phyloP scores from a whole-genome alignment of 1,284 basidiomycete genomes.

The Neolentinus lepideus region DNA sequence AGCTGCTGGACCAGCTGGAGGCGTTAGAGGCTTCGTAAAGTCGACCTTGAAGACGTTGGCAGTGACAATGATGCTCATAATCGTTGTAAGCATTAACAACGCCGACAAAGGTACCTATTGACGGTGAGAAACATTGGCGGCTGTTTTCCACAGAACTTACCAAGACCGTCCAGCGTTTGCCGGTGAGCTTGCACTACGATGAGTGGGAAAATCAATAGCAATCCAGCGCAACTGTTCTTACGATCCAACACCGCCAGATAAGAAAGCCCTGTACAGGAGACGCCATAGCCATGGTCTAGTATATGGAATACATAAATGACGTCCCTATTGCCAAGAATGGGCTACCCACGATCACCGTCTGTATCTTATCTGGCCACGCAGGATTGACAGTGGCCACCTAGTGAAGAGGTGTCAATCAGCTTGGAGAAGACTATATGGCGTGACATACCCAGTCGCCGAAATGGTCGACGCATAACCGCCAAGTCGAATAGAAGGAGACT shows the following conservation, averaged over 20 bases:
- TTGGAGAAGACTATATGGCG: not conserved
- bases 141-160: conserved; percentile 7
- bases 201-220: not conserved
- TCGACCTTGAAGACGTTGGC: not conserved
- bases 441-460: conserved; percentile 18
- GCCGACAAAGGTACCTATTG: not conserved
- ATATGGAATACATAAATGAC: not conserved
- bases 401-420: not conserved
- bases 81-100: not conserved
- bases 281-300: conserved; percentile 13
- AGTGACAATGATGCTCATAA: not conserved
- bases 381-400: conserved; percentile 14
- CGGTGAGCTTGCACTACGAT: conserved; percentile 13
- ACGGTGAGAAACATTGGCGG: too few species aligned
- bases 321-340: not conserved
- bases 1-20: not conserved
- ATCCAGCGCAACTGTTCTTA: conserved; percentile 9
- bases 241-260: conserved; percentile 24
- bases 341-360: conserved; percentile 18
- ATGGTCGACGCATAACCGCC: conserved; percentile 16
- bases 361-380: conserved; percentile 20
- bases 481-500: conserved; percentile 18
- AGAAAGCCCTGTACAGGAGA: conserved; percentile 23
- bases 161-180: conserved; percentile 13
- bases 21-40: not conserved